A percentile compares a stretch with the other conserved stretches of the same genome.
phyloP scores from a whole-genome alignment of 176 grass and related monocot species.

The Carex kokanica region DNA sequence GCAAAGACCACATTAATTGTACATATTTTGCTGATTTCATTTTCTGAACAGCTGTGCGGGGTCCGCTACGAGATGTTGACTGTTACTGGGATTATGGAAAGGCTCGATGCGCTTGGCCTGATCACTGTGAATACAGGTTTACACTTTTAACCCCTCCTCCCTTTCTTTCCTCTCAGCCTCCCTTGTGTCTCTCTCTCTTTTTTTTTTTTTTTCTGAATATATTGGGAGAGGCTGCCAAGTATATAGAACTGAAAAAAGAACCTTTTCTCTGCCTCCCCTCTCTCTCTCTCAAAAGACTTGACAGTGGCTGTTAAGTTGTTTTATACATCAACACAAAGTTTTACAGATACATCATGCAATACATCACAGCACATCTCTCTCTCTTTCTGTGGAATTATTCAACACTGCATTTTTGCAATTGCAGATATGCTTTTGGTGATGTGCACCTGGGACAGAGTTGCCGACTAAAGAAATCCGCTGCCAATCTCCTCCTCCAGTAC shows the following conservation, averaged over 20 bases:
- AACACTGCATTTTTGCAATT: slow-evolving; percentile 23
- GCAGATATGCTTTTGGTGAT: slow-evolving; percentile 84
- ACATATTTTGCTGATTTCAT: neutral
- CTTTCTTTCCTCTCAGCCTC: neutral
- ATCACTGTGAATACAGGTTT: slow-evolving; percentile 96
- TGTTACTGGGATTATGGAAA: slow-evolving; percentile 94
- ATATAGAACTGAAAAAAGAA: too few relatives aligned
- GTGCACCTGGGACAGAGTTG: slow-evolving; percentile 95
- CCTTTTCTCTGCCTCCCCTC: too few relatives aligned
- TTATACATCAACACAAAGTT: too few relatives aligned
- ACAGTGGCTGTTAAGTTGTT: too few relatives aligned
- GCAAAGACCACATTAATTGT: neutral
- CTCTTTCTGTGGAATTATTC: neutral
- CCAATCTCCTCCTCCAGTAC: slow-evolving; percentile 64
- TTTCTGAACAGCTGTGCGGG: slow-evolving; percentile 52
- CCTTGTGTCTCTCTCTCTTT: neutral
- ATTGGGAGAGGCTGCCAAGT: too few relatives aligned
- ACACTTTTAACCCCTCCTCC: neutral
- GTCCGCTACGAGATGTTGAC: slow-evolving; percentile 79
- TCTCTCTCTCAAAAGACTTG: too few relatives aligned
- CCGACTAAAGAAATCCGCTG: slow-evolving; percentile 65
- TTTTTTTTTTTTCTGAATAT: neutral
- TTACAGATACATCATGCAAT: too few relatives aligned
- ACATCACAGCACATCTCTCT: neutral
- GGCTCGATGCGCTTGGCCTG: slow-evolving; percentile 89